Percentiles rank a stretch among this genome's conserved stretches.
Conservation (phyloP, 495 filamentous ascomycete genomes). For the Annulohypoxylon moriforme region DNA sequence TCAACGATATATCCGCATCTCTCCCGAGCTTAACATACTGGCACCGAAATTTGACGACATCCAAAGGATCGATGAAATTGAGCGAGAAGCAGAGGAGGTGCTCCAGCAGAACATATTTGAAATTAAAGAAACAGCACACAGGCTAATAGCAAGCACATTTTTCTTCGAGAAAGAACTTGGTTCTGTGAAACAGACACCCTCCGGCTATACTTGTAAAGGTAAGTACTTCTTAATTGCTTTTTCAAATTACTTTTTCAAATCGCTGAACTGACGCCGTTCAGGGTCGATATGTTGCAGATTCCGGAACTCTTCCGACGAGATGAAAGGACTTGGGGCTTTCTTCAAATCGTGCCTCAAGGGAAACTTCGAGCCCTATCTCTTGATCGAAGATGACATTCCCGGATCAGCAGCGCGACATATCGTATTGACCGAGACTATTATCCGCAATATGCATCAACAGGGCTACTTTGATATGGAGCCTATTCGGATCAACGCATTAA, state of each 20-base stretch:
- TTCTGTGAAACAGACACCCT: not conserved
- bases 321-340: not conserved
- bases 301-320: not conserved
- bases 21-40: not conserved
- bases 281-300: conserved; percentile 6
- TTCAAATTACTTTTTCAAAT: not conserved
- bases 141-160: conserved; percentile 1
- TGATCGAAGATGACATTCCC: conserved; percentile 1
- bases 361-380: not conserved
- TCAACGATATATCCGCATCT: conserved; percentile 2
- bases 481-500: not conserved
- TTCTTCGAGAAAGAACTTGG: conserved; percentile 9
- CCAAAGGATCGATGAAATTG: conserved; percentile 2
- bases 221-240: no score
- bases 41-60: conserved; percentile 4
- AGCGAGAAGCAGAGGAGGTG: conserved; percentile 3
- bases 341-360: not conserved
- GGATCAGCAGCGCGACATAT: not conserved
- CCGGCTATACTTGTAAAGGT: conserved; percentile 1
- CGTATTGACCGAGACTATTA: not conserved
- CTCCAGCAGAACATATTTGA: conserved; percentile 5
- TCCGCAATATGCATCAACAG: not conserved
- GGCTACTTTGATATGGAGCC: conserved; percentile 7
- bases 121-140: not conserved
- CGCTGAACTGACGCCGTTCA: not conserved